These are phyloP conservation scores for Syzygium grande DNA, from an alignment of 345 rosid genomes.

Conservation along the genomic window DNA sequence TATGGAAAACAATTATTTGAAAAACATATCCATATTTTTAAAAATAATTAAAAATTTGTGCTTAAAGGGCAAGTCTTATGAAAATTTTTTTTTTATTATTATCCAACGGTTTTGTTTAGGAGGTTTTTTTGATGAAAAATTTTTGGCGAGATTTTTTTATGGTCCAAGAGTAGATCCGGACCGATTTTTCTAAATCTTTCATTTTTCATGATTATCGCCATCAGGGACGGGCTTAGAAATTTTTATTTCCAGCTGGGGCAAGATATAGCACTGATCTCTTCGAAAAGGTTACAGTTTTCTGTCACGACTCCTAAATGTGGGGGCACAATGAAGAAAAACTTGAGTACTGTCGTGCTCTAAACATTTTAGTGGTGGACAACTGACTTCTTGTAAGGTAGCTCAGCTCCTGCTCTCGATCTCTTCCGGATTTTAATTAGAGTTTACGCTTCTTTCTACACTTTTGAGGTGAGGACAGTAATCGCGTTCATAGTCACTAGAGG, in stretches of 20 bases:
- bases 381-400: neutral
- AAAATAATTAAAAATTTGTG: no score
- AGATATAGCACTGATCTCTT: neutral
- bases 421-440: neutral
- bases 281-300: neutral
- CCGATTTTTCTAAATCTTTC: no score
- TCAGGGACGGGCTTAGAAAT: neutral
- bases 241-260: neutral
- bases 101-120: no score
- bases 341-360: neutral
- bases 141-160: no score
- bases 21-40: no score
- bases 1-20: no score
- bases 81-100: no score
- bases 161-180: no score
- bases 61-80: no score
- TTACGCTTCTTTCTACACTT: neutral
- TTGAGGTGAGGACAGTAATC: neutral
- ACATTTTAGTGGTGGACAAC: neutral
- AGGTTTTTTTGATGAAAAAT: no score
- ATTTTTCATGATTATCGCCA: no score
- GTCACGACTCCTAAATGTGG: neutral
- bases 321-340: neutral
- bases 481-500: neutral
- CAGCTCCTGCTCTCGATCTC: neutral